Conservation (phyloP, 1,139 yeast species). For the Schwanniomyces etchellsii region DNA sequence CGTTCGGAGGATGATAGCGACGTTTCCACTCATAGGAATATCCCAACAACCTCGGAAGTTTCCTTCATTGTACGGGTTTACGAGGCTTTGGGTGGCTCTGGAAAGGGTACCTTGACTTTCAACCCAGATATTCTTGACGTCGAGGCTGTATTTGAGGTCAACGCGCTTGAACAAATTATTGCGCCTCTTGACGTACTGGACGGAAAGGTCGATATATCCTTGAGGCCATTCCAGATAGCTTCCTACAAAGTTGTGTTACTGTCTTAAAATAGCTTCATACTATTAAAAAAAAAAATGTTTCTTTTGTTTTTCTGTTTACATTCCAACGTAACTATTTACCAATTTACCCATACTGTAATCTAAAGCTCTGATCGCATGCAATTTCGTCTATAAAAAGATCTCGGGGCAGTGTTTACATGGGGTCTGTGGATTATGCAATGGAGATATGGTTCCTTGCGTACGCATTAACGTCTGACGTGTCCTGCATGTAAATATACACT, state of each 20-base stretch:
- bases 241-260: constrained; percentile 43
- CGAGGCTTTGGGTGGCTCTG: constrained; percentile 78
- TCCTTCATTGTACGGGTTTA: constrained; percentile 70
- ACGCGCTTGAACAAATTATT: constrained; percentile 64
- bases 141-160: constrained; percentile 51
- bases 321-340: too few relatives aligned
- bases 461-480: too few relatives aligned
- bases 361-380: too few relatives aligned
- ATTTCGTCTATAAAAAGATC: too few relatives aligned
- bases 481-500: too few relatives aligned
- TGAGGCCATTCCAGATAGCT: constrained; percentile 77
- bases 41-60: constrained; percentile 35
- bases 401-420: too few relatives aligned
- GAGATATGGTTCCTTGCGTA: too few relatives aligned
- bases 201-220: constrained; percentile 35
- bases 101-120: constrained; percentile 48
- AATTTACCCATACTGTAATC: too few relatives aligned
- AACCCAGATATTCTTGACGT: constrained; percentile 28
- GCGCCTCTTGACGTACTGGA: constrained; percentile 17
- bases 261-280: too few relatives aligned
- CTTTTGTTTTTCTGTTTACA: too few relatives aligned
- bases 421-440: too few relatives aligned
- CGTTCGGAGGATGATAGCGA: constrained; percentile 82
- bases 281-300: too few relatives aligned
- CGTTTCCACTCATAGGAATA: constrained; percentile 28